Conservation (phyloP, 306 rosid genomes). For the Erythrophleum fordii region DNA sequence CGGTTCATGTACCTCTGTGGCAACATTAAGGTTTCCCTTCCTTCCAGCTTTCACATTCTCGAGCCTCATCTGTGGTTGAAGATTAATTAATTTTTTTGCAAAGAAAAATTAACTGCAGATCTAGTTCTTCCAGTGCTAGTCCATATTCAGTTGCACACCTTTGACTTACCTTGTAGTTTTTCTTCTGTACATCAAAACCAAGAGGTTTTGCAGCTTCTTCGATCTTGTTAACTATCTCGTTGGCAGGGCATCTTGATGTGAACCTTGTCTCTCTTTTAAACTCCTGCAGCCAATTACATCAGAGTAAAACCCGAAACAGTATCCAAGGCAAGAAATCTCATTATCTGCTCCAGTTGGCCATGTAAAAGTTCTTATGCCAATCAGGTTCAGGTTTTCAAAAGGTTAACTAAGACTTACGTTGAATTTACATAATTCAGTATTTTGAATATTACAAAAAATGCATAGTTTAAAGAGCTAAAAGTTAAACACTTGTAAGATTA, state of each 20-base stretch:
- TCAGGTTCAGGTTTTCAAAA: constrained; percentile 4
- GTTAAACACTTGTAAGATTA: neutral
- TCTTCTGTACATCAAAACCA: constrained; percentile 96
- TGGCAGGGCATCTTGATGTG: constrained; percentile 85
- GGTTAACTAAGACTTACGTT: neutral
- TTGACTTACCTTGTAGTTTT: constrained; percentile 83
- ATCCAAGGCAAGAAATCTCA: constrained; percentile 3
- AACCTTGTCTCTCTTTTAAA: constrained; percentile 98
- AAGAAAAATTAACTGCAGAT: constrained; percentile 17
- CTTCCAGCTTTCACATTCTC: constrained; percentile 95
- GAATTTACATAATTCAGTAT: neutral
- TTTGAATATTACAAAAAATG: neutral
- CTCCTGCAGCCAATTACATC: constrained; percentile 51
- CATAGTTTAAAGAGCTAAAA: neutral
- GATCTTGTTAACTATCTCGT: constrained; percentile 88
- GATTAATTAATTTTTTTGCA: constrained; percentile 18
- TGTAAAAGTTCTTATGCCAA: constrained; percentile 14
- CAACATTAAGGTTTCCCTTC: constrained; percentile 97
- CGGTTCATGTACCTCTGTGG: constrained; percentile 74
- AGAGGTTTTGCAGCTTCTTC: constrained; percentile 99
- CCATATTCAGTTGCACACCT: constrained; percentile 12
- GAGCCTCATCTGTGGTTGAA: constrained; percentile 75
- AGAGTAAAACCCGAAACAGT: neutral
- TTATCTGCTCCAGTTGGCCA: neutral
- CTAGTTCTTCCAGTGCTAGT: neutral